Percentiles rank a stretch among this genome's conserved stretches.
phyloP scores from a whole-genome alignment of 768 basidiomycete genomes.

The Rhizopogon salebrosus region DNA sequence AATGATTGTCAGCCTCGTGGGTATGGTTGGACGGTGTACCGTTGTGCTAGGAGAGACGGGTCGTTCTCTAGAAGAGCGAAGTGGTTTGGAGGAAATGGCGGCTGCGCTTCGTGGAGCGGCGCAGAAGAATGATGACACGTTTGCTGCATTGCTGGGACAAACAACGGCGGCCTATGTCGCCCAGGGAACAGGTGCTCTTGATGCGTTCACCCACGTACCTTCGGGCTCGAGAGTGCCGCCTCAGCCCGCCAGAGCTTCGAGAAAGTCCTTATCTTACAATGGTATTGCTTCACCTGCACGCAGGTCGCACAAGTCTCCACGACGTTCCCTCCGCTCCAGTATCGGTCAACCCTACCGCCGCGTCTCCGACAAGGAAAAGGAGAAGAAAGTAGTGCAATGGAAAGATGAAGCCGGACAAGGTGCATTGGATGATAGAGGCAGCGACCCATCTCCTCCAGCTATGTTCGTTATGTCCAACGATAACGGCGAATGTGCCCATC shows the following conservation, averaged over 20 bases:
- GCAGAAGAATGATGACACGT: constrained; percentile 65
- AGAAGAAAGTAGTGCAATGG: constrained; percentile 82
- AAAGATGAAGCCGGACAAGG: constrained; percentile 83
- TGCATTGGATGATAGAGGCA: constrained; percentile 60
- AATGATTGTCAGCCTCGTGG: constrained; percentile 65
- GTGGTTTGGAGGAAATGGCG: constrained; percentile 39
- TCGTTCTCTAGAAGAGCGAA: constrained; percentile 34
- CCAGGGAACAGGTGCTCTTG: constrained; percentile 32
- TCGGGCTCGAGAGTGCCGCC: constrained; percentile 46
- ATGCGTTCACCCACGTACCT: constrained; percentile 42
- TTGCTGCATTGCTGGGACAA: constrained; percentile 62
- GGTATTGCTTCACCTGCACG: constrained; percentile 41
- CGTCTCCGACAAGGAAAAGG: constrained; percentile 58
- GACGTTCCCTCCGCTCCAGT: constrained; percentile 70
- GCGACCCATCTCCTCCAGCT: constrained; percentile 16
- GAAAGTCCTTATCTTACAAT: constrained; percentile 41
- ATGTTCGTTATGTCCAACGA: constrained; percentile 32
- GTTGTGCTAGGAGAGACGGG: constrained; percentile 61
- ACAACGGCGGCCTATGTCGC: constrained; percentile 56
- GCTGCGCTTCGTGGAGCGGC: constrained; percentile 48
- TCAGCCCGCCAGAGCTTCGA: constrained; percentile 32
- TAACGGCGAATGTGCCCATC: constrained; percentile 24
- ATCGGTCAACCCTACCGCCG: constrained; percentile 56
- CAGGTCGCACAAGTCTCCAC: constrained; percentile 52
- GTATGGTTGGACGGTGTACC: constrained; percentile 77